Conservation (phyloP, 2,329 filamentous ascomycete species). For the Fusarium heterosporum region DNA sequence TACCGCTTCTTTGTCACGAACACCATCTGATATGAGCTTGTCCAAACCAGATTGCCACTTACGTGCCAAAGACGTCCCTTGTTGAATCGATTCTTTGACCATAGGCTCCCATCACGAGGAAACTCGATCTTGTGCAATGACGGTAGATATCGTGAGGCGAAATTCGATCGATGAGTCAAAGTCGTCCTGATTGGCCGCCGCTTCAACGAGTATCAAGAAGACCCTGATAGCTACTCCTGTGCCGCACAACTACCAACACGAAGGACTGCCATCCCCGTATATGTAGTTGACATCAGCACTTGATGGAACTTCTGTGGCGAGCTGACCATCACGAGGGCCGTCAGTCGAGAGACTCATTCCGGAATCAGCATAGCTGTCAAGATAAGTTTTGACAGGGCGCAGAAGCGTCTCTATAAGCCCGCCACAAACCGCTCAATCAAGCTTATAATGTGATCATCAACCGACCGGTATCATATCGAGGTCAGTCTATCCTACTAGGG, state of each 20-base stretch:
- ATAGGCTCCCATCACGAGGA: neutral
- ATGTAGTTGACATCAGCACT: neutral
- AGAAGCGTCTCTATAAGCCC: neutral
- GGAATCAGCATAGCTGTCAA: constrained; percentile 1
- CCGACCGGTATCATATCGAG: neutral
- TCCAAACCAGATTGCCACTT: neutral
- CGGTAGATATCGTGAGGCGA: neutral
- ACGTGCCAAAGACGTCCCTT: neutral
- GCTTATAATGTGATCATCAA: neutral
- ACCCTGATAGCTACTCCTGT: constrained; percentile 3
- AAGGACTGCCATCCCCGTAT: neutral
- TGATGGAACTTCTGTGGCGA: constrained; percentile 13
- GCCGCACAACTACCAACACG: constrained; percentile 8
- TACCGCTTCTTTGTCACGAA: neutral
- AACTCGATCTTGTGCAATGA: neutral
- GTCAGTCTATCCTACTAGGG: neutral
- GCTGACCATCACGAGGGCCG: neutral
- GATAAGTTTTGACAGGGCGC: constrained; percentile 18
- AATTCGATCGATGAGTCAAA: neutral
- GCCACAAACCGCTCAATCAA: neutral
- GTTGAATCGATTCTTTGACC: neutral
- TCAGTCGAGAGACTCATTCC: neutral
- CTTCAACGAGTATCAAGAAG: constrained; percentile 4
- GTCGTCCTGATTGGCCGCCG: neutral
- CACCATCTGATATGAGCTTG: neutral